phyloP scores from a whole-genome alignment of 2,329 filamentous ascomycete genomes.

The Cytospora piceae region DNA sequence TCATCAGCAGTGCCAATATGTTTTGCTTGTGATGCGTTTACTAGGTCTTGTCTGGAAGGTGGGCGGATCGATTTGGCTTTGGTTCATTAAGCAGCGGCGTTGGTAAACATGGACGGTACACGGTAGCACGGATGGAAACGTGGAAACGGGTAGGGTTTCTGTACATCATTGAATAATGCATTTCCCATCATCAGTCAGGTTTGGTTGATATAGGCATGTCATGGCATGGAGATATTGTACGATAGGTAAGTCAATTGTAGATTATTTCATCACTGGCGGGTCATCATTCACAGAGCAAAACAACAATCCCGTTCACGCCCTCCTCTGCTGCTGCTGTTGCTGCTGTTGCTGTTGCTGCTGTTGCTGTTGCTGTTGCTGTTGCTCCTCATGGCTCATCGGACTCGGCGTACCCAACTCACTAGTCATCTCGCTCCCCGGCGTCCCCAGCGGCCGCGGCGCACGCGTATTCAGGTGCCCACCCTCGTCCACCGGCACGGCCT shows the following conservation, averaged over 20 bases:
- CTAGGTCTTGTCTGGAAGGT: background rate
- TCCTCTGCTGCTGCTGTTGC: background rate
- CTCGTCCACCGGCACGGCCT: background rate
- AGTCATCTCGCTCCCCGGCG: constrained; percentile 26
- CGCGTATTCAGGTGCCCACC: background rate
- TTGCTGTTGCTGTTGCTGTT: constrained; percentile 9
- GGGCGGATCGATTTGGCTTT: background rate
- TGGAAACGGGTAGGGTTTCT: background rate
- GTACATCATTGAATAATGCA: background rate
- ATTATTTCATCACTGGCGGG: background rate
- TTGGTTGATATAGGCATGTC: background rate
- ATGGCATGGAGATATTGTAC: background rate
- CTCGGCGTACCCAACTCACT: constrained; percentile 29
- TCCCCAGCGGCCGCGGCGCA: constrained; percentile 23
- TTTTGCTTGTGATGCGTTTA: background rate
- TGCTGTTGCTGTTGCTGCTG: constrained; percentile 8
- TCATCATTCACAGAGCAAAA: background rate
- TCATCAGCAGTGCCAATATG: background rate
- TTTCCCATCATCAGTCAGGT: background rate
- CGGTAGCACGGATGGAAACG: background rate
- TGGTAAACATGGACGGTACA: background rate
- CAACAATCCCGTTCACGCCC: background rate
- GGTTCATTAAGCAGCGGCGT: background rate
- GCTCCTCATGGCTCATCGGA: constrained; percentile 23
- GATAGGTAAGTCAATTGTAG: background rate